Evolutionary conservation across 139 green algal species (phyloP).

Genomic region (Edaphochlamys debaryana): DNA sequence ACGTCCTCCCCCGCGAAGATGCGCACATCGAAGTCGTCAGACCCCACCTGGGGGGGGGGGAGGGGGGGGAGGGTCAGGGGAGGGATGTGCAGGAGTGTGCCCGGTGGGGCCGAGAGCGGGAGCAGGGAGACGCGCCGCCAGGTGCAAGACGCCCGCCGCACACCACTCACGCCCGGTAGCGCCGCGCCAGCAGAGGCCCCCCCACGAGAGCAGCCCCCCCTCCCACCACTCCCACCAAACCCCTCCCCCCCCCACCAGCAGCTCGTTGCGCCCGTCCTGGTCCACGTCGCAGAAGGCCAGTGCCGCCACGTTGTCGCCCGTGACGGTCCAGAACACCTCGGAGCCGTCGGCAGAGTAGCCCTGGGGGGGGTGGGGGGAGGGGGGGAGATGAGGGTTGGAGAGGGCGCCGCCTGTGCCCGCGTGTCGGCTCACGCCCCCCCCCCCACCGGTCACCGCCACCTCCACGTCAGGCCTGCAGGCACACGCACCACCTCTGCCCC

Average conservation of each 20-base stretch:
- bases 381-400: no score
- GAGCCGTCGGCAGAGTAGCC: slow-evolving; percentile 66
- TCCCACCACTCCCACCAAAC: no score
- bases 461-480: no score
- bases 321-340: slow-evolving; percentile 81
- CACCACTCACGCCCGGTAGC: no score
- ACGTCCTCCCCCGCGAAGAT: slow-evolving; percentile 74
- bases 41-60: slow-evolving; percentile 57
- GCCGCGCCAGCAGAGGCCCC: no score
- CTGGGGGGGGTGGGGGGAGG: slow-evolving; percentile 27
- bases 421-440: no score
- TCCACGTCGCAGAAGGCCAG: slow-evolving; percentile 74
- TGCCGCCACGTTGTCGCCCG: slow-evolving; percentile 74
- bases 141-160: not conserved
- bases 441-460: no score
- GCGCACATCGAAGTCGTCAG: slow-evolving; percentile 77
- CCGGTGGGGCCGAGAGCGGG: no score
- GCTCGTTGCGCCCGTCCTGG: slow-evolving; percentile 65
- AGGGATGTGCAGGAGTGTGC: no score
- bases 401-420: no score
- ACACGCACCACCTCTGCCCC: not conserved
- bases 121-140: no score
- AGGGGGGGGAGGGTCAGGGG: not conserved
- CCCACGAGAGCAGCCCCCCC: no score
- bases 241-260: slow-evolving; percentile 72